A percentile compares a stretch with the other conserved stretches of the same genome.
Conservation (phyloP, 345 rosid species). For the Kandelia obovata region DNA sequence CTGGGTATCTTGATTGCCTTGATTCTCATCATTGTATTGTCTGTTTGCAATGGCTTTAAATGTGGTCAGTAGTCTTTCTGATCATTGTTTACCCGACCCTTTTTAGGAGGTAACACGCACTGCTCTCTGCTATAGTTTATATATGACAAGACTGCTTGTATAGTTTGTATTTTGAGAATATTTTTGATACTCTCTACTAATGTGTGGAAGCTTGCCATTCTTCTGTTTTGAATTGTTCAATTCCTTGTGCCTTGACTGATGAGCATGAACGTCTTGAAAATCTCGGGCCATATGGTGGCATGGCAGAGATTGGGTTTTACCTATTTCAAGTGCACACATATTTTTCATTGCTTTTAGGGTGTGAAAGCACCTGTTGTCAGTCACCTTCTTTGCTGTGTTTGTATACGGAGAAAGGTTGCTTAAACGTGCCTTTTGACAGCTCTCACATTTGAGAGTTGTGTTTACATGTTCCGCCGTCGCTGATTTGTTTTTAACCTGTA, state of each 20-base stretch:
- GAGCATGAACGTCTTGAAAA: no score
- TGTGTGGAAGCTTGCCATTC: conserved; percentile 19
- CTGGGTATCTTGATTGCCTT: conserved; percentile 38
- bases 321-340: no score
- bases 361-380: no score
- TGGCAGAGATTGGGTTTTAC: neutral
- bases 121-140: conserved; percentile 14
- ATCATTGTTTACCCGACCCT: conserved; percentile 2
- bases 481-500: no score
- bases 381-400: no score
- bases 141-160: conserved; percentile 29
- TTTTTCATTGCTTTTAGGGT: no score
- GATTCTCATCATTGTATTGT: conserved; percentile 43
- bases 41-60: conserved; percentile 41
- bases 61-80: conserved; percentile 15
- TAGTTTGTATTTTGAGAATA: conserved; percentile 27
- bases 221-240: conserved; percentile 8
- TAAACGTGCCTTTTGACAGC: no score
- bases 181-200: conserved; percentile 18
- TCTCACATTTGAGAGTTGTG: no score
- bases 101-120: conserved; percentile 8
- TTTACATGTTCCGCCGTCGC: no score
- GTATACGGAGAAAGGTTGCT: no score
- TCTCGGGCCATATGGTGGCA: neutral
- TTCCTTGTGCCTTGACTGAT: neutral